These are phyloP conservation scores for Gossypium herbaceum DNA, from an alignment of 345 rosid genomes.

Conservation along the genomic window DNA sequence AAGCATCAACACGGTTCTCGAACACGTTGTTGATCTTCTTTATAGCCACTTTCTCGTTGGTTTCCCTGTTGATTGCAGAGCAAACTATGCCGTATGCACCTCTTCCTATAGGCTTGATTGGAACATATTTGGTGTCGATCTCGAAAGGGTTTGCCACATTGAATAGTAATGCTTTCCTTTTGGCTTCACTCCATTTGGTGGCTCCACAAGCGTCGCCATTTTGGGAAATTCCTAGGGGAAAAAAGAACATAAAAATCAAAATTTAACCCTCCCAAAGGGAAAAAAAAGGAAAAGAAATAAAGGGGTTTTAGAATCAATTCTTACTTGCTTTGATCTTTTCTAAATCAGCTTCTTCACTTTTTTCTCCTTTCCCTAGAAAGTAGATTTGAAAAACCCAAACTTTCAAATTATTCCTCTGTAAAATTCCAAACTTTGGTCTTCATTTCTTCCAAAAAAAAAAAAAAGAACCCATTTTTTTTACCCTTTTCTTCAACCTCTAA, in stretches of 20 bases:
- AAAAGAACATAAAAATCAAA: neutral
- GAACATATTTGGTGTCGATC: conserved; percentile 77
- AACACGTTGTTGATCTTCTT: conserved; percentile 84
- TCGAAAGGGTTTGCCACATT: conserved; percentile 86
- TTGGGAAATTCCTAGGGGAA: conserved; percentile 21
- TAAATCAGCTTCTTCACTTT: conserved; percentile 1
- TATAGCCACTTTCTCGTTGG: conserved; percentile 78
- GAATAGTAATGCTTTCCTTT: conserved; percentile 77
- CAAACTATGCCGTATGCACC: conserved; percentile 91
- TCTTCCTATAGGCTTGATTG: conserved; percentile 81
- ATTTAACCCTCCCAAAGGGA: neutral
- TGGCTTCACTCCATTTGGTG: conserved; percentile 63
- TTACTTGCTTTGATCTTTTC: conserved; percentile 12
- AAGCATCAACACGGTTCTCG: conserved; percentile 58
- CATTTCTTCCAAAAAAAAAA: neutral
- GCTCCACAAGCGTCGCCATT: conserved; percentile 84
- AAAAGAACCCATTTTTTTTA: neutral
- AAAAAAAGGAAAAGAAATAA: neutral
- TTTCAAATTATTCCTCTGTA: neutral
- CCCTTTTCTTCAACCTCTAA: neutral
- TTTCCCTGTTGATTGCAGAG: conserved; percentile 70
- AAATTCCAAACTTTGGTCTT: neutral
- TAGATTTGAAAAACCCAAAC: neutral
- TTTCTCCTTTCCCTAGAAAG: neutral
- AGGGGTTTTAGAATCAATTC: neutral